Evolutionary conservation across 2,329 filamentous ascomycete genomes (phyloP).

Genomic region (Cordyceps cicadae): DNA sequence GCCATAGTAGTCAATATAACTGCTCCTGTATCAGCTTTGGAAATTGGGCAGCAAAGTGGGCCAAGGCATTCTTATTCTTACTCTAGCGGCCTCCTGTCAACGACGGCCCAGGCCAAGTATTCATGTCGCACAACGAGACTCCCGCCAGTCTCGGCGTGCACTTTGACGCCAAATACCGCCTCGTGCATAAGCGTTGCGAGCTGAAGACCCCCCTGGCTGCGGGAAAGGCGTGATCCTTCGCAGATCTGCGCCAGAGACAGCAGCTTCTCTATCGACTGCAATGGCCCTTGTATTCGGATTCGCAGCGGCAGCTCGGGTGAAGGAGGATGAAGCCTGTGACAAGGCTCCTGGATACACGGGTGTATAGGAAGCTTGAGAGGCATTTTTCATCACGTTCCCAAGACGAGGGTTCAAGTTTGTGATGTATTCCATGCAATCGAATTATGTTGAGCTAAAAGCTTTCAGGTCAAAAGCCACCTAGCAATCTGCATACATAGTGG

Average conservation of each 20-base stretch:
- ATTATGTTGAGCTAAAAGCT: too few relatives aligned
- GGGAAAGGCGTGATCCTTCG: not conserved
- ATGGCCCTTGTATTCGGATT: not conserved
- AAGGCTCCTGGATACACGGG: not conserved
- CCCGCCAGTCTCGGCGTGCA: not conserved
- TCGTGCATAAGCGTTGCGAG: not conserved
- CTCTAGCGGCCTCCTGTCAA: not conserved
- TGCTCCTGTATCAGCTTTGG: not conserved
- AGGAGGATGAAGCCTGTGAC: not conserved
- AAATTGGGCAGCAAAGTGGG: too few relatives aligned
- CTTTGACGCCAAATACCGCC: not conserved
- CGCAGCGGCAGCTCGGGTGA: not conserved
- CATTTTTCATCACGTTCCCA: not conserved
- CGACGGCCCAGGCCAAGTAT: not conserved
- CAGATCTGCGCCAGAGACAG: not conserved
- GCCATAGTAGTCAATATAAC: constrained; percentile 28
- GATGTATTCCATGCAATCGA: too few relatives aligned
- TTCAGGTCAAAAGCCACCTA: too few relatives aligned
- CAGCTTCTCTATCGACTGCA: not conserved
- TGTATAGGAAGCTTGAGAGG: not conserved
- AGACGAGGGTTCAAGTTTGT: too few relatives aligned
- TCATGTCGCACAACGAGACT: not conserved
- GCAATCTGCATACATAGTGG: too few relatives aligned
- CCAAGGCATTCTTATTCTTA: too few relatives aligned
- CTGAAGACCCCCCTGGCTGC: not conserved